Percentiles rank a stretch among this genome's conserved stretches.
These are phyloP conservation scores for Torrubiellomyces zombiae DNA, from an alignment of 2,329 filamentous ascomycete genomes.

Conservation along the genomic window DNA sequence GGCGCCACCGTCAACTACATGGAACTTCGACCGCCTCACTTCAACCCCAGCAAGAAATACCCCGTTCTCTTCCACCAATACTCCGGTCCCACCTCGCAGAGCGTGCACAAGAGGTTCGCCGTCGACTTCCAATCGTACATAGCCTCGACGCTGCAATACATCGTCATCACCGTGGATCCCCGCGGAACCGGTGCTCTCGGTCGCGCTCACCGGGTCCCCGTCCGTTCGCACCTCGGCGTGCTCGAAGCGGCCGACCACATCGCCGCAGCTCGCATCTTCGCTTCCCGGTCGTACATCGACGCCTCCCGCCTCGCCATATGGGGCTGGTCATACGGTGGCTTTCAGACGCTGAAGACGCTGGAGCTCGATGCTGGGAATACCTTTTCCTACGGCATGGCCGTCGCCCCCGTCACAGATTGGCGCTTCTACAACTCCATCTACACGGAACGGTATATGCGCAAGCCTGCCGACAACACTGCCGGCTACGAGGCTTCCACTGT, in stretches of 20 bases:
- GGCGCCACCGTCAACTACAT: conserved; percentile 55
- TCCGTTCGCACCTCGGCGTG: conserved; percentile 69
- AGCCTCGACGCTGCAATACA: conserved; percentile 70
- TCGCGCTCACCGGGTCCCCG: conserved; percentile 62
- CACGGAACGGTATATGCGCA: conserved; percentile 95
- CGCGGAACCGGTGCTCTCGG: conserved; percentile 85
- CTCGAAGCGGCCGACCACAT: conserved; percentile 87
- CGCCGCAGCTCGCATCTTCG: conserved; percentile 71
- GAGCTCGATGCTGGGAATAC: conserved; percentile 80
- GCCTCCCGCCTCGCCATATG: conserved; percentile 73
- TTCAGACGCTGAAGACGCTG: conserved; percentile 85
- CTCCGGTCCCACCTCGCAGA: conserved; percentile 85
- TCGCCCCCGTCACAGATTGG: conserved; percentile 98
- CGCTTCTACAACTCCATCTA: conserved; percentile 88
- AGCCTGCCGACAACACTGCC: conserved; percentile 59
- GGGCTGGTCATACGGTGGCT: conserved; percentile 97
- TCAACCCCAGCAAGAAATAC: conserved; percentile 68
- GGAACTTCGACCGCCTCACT: conserved; percentile 80
- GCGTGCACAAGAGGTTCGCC: conserved; percentile 60
- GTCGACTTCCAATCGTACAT: conserved; percentile 88
- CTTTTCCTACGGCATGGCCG: conserved; percentile 94
- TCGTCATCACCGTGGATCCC: conserved; percentile 88
- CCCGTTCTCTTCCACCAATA: conserved; percentile 93
- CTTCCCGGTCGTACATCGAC: conserved; percentile 69
- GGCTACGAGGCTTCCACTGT: conserved; percentile 69